Percentiles rank a stretch among this genome's conserved stretches.
Conservation (phyloP, 495 filamentous ascomycete species). For the Hypomontagnella submonticulosa region DNA sequence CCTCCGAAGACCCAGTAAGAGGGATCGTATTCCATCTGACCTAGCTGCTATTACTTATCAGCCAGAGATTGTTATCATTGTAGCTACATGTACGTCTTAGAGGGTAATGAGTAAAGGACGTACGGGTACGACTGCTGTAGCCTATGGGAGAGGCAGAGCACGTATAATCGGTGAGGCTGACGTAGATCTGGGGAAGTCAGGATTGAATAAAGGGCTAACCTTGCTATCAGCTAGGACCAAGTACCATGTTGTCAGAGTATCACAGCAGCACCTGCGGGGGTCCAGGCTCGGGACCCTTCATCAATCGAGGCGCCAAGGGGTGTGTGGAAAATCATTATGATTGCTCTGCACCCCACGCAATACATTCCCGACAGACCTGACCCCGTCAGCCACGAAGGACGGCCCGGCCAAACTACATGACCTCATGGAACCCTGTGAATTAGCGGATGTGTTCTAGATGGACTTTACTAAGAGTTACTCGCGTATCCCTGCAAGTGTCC, state of each 20-base stretch:
- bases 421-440: not conserved
- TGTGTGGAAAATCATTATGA: not conserved
- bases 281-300: too few species aligned
- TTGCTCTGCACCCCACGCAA: slow-evolving; percentile 1
- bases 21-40: too few species aligned
- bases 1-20: too few species aligned
- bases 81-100: too few species aligned
- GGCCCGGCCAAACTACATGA: not conserved
- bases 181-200: not conserved
- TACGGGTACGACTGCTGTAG: not conserved
- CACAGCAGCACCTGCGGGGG: slow-evolving; percentile 2
- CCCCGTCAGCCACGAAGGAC: not conserved
- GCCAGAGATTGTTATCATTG: too few species aligned
- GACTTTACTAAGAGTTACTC: not conserved
- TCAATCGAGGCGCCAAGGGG: not conserved
- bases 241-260: slow-evolving; percentile 1
- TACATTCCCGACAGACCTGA: too few species aligned
- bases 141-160: too few species aligned
- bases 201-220: not conserved
- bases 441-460: not conserved
- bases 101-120: too few species aligned
- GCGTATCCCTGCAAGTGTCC: too few species aligned
- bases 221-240: slow-evolving; percentile 1
- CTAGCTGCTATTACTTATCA: too few species aligned
- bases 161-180: not conserved